Percentiles rank a stretch among this genome's conserved stretches.
Conservation (phyloP, 2,329 filamentous ascomycete species). For the Scytalidium sp. region DNA sequence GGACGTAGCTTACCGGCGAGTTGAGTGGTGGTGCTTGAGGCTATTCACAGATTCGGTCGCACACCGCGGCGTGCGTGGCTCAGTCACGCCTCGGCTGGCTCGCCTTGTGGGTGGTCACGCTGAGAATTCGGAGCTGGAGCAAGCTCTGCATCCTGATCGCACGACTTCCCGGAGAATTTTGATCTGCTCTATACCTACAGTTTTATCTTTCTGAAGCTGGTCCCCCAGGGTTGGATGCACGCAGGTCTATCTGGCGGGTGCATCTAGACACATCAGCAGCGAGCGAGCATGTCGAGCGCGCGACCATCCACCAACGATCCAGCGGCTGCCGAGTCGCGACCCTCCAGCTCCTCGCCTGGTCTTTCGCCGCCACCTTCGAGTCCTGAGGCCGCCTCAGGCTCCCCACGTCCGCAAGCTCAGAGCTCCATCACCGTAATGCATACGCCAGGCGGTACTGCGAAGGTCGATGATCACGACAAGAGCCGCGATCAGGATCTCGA, state of each 20-base stretch:
- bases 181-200: too few relatives aligned
- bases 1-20: too few relatives aligned
- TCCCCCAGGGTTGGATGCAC: not conserved
- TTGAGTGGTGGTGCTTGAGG: conserved; percentile 21
- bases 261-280: not conserved
- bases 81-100: too few relatives aligned
- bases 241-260: not conserved
- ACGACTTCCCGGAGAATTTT: too few relatives aligned
- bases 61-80: too few relatives aligned
- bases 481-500: too few relatives aligned
- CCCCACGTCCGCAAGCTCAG: conserved; percentile 31
- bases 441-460: conserved; percentile 1
- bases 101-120: too few relatives aligned
- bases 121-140: too few relatives aligned
- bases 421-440: conserved; percentile 19
- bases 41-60: conserved; percentile 20
- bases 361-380: conserved; percentile 50
- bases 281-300: too few relatives aligned
- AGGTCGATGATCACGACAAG: conserved; percentile 11
- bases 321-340: not conserved
- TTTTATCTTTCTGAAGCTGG: not conserved
- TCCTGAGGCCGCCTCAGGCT: conserved; percentile 40
- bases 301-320: too few relatives aligned
- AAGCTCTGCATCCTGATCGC: too few relatives aligned
- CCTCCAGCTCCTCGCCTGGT: conserved; percentile 35